Conservation (phyloP, 2,329 filamentous ascomycete genomes). For the Hymenoscyphus fructigenus region DNA sequence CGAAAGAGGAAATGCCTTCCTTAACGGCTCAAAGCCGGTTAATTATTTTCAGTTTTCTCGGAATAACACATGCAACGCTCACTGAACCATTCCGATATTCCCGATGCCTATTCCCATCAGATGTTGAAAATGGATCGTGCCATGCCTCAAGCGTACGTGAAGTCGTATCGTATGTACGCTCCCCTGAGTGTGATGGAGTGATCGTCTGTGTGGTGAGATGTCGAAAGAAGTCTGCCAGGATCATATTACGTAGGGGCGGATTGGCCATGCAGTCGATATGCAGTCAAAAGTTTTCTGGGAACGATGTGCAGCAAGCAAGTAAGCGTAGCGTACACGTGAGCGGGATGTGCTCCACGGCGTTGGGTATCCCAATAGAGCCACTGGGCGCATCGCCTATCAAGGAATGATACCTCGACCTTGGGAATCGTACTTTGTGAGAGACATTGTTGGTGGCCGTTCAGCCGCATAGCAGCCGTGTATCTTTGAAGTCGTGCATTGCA, state of each 20-base stretch:
- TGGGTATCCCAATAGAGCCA: background rate
- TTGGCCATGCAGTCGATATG: background rate
- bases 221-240: background rate
- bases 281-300: constrained; percentile 2
- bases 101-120: background rate
- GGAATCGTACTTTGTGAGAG: no score
- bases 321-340: background rate
- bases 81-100: background rate
- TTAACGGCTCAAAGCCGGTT: no score
- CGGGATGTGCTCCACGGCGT: background rate
- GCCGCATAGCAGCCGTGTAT: background rate
- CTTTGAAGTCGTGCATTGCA: background rate
- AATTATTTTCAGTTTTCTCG: no score
- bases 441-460: no score
- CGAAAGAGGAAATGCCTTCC: no score
- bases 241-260: background rate
- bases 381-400: background rate
- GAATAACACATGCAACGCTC: background rate
- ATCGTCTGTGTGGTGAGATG: background rate
- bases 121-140: background rate
- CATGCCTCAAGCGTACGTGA: background rate
- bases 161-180: background rate
- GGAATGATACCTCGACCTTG: background rate
- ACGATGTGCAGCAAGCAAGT: constrained; percentile 1
- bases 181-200: background rate